Evolutionary conservation across 176 grass and related monocot species (phyloP), one percentile per base, ranked within the genome.

Genomic region (Triticum urartu): DNA sequence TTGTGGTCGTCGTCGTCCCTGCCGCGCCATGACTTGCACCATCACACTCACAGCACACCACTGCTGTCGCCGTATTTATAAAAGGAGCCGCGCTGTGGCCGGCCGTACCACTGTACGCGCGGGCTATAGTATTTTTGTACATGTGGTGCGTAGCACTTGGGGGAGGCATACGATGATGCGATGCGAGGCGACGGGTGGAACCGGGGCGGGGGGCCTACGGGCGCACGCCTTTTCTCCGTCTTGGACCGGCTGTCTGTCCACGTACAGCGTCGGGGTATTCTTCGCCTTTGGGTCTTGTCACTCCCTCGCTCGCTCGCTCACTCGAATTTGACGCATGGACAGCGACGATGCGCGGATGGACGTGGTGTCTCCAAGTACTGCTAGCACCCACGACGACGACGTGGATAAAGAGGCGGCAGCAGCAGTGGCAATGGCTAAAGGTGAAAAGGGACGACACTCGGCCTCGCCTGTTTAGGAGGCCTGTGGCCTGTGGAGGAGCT

Each of bases 201-300:
- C 21, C 54, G 54, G 54, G 6, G 0, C 0, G 13, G 60, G 59
- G 42, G 42, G 10, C 14, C 14, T 15, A 54, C 50, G 69, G 82
- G 0, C 64, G 13, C 34, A 0, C 74, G 2, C 45, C 47, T 85
- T 79, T 56, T n/a, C 65, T 60, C 38, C 76, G n/a, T 86, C 68
- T 48, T 80, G 11, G 85, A 86, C 77, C 24, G 72, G 56, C 85
- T 81, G 78, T 87, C 77, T 43, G 50, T 0, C 50, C 5, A 1
- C 54, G 65, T 38, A 71, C 80, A 71, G 25, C 82, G 26, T 61
- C 32, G 67, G 67, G 67, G 71, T 84, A 66, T 85, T 73, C 1
- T 77, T 65, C 0, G 34, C 63, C 62, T 77, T 88, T 88, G 60
- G 12, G 80, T 83, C 86, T 68, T 77, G 80, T 88, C 86, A 83